A percentile compares a stretch with the other conserved stretches of the same genome.
These are phyloP conservation scores for Phenoliferia sp. DNA, from an alignment of 1,284 basidiomycete species.

Conservation along the genomic window DNA sequence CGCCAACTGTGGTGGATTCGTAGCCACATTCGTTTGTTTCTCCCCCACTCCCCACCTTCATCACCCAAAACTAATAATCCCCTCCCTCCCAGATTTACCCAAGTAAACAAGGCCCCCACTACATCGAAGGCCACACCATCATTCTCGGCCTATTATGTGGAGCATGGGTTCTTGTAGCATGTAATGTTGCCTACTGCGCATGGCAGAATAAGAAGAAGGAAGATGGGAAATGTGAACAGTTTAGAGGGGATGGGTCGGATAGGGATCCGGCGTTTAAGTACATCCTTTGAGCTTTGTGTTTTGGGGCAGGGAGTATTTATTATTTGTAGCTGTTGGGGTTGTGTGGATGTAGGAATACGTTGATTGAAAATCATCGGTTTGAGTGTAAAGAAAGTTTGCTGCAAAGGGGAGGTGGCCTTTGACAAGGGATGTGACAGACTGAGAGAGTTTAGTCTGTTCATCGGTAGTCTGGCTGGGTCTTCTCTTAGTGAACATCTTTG, in stretches of 20 bases:
- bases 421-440: too few relatives aligned
- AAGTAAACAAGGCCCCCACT: background rate
- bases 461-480: too few relatives aligned
- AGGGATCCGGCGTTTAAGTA: background rate
- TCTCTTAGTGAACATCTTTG: too few relatives aligned
- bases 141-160: background rate
- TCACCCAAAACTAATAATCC: background rate
- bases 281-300: background rate
- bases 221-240: background rate
- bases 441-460: too few relatives aligned
- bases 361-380: too few relatives aligned
- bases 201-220: background rate
- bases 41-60: background rate
- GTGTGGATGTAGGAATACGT: too few relatives aligned
- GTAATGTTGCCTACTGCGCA: background rate
- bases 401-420: too few relatives aligned
- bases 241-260: background rate
- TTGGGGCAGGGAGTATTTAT: too few relatives aligned
- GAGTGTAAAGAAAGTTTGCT: too few relatives aligned
- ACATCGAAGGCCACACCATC: constrained; percentile 1
- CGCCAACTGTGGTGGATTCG: background rate
- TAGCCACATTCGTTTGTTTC: background rate
- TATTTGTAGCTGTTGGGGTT: too few relatives aligned
- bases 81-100: background rate
- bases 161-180: background rate